phyloP scores from a whole-genome alignment of 2,329 filamentous ascomycete genomes.

The Hymenoscyphus salicellus region DNA sequence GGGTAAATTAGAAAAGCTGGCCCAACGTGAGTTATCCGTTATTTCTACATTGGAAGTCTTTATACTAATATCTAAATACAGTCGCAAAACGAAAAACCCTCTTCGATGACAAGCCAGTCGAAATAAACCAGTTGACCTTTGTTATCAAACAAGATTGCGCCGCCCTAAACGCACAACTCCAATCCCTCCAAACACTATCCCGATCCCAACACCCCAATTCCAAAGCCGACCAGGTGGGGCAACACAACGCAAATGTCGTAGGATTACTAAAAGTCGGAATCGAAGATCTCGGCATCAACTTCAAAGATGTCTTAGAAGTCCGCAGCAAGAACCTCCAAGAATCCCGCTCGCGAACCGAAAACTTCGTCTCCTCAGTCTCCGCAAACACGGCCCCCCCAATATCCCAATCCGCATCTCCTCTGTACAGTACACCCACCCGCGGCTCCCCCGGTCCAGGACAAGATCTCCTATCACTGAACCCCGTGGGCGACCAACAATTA shows the following conservation, averaged over 20 bases:
- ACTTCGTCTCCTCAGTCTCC: conserved; percentile 89
- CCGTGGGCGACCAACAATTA: conserved; percentile 80
- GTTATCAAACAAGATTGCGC: conserved; percentile 97
- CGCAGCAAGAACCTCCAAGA: conserved; percentile 98
- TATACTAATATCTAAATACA: conserved; percentile 33
- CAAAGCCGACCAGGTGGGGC: conserved; percentile 74
- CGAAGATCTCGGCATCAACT: conserved; percentile 88
- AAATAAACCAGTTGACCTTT: conserved; percentile 95
- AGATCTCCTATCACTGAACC: conserved; percentile 81
- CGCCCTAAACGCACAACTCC: conserved; percentile 81
- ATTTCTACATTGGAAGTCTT: too few relatives aligned
- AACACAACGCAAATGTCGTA: conserved; percentile 97
- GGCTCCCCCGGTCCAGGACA: conserved; percentile 61
- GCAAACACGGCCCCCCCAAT: conserved; percentile 67
- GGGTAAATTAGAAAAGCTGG: conserved; percentile 90
- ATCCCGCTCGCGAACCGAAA: conserved; percentile 85
- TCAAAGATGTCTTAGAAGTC: conserved; percentile 95
- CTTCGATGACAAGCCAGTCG: conserved; percentile 93
- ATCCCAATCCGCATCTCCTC: conserved; percentile 74
- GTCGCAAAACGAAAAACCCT: conserved; percentile 95
- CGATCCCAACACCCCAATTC: conserved; percentile 76
- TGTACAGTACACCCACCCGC: conserved; percentile 76
- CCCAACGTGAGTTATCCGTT: conserved; percentile 59
- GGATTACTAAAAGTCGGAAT: conserved; percentile 87
- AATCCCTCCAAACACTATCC: conserved; percentile 73